These are phyloP conservation scores for Cladosporium oxysporum DNA, from an alignment of 2,329 filamentous ascomycete genomes.

Conservation along the genomic window DNA sequence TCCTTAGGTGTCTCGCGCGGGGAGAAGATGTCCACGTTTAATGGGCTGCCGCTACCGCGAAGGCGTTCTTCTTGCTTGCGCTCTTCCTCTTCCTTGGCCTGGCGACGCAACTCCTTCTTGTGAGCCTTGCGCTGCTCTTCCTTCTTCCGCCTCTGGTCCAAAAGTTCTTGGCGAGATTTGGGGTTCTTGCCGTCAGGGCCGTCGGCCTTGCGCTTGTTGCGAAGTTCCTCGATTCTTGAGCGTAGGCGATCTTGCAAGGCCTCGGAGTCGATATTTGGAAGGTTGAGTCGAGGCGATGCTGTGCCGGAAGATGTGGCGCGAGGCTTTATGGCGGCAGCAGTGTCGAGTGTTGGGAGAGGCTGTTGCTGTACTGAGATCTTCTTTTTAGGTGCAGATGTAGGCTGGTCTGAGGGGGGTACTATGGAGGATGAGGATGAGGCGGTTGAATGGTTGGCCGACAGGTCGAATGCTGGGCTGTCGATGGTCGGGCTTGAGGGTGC, in stretches of 20 bases:
- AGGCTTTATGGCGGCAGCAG: slow-evolving; percentile 5
- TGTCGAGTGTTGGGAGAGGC: slow-evolving; percentile 11
- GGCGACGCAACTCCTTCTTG: slow-evolving; percentile 79
- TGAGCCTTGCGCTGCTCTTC: slow-evolving; percentile 82
- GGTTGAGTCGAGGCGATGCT: slow-evolving; percentile 39
- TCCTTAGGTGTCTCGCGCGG: slow-evolving; percentile 47
- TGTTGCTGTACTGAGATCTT: slow-evolving; percentile 21
- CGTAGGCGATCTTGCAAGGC: slow-evolving; percentile 76
- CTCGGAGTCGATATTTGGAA: slow-evolving; percentile 67
- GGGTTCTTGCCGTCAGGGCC: slow-evolving; percentile 79
- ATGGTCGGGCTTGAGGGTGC: slow-evolving; percentile 39
- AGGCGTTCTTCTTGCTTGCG: slow-evolving; percentile 56
- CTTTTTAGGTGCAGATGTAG: slow-evolving; percentile 21
- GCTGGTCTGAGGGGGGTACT: slow-evolving; percentile 37
- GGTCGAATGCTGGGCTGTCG: slow-evolving; percentile 45
- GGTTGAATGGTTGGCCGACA: slow-evolving; percentile 41
- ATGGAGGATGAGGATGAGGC: slow-evolving; percentile 52
- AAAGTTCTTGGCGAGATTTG: slow-evolving; percentile 84
- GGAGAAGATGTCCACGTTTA: slow-evolving; percentile 49
- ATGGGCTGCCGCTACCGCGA: slow-evolving; percentile 60
- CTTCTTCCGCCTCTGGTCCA: slow-evolving; percentile 85
- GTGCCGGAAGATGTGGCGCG: slow-evolving; percentile 27
- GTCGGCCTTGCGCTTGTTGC: slow-evolving; percentile 83
- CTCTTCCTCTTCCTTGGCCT: slow-evolving; percentile 80
- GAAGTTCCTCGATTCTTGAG: slow-evolving; percentile 80